Conservation (phyloP, 202 grass and related monocot species). For the Setaria italica region DNA sequence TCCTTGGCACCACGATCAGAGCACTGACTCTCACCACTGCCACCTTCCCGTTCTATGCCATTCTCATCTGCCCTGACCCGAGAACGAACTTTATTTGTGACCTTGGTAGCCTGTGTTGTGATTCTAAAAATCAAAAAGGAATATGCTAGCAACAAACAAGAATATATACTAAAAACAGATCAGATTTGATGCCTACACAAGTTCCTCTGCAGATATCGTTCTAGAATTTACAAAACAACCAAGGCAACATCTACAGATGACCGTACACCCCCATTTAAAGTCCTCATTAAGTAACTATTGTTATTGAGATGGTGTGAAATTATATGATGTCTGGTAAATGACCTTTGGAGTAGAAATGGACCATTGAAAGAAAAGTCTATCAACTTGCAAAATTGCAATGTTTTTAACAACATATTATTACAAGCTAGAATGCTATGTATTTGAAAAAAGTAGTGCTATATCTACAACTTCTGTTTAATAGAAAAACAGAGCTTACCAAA, state of each 20-base stretch:
- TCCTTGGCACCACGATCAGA: slow-evolving; percentile 77
- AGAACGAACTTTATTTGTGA: slow-evolving; percentile 97
- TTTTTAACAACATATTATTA: slow-evolving; percentile 2
- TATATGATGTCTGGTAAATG: not conserved
- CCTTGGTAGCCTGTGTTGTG: slow-evolving; percentile 87
- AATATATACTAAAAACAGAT: slow-evolving; percentile 25
- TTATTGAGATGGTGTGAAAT: not conserved
- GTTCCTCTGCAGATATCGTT: not conserved
- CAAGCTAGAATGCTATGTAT: not conserved
- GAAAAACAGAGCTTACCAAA: slow-evolving; percentile 72
- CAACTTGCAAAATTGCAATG: slow-evolving; percentile 4
- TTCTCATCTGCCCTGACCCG: slow-evolving; percentile 68
- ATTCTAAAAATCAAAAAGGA: slow-evolving; percentile 72
- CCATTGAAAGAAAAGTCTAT: not conserved
- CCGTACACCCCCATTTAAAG: not conserved
- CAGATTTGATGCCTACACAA: slow-evolving; percentile 18
- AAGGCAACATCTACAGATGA: slow-evolving; percentile 1
- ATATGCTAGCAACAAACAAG: slow-evolving; percentile 50
- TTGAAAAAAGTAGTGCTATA: not conserved
- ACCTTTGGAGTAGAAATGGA: not conserved
- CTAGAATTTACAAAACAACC: not conserved
- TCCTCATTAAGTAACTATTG: not conserved
- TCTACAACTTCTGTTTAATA: slow-evolving; percentile 28
- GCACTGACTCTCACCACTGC: slow-evolving; percentile 56
- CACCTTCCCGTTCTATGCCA: slow-evolving; percentile 66